Conservation (phyloP, 306 rosid genomes). For the Aeschynomene evenia region DNA sequence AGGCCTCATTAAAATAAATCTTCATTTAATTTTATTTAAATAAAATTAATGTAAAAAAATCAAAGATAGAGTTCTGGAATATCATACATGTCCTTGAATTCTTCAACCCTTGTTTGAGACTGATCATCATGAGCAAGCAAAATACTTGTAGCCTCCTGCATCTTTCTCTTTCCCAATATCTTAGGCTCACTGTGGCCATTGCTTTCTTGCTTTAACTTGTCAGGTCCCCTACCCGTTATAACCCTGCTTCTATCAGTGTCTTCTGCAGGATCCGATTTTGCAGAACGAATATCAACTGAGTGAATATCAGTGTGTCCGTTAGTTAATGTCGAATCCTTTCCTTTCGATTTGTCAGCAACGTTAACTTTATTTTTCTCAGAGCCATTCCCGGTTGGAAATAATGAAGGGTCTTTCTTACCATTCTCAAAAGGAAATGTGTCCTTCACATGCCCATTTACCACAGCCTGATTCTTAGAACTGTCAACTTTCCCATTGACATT, state of each 20-base stretch:
- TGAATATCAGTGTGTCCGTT: constrained; percentile 41
- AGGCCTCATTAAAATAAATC: constrained; percentile 5
- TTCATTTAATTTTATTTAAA: constrained; percentile 6
- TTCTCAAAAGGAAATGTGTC: constrained; percentile 45
- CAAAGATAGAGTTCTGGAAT: constrained; percentile 10
- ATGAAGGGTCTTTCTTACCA: constrained; percentile 46
- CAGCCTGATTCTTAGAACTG: constrained; percentile 38
- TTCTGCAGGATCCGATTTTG: constrained; percentile 40
- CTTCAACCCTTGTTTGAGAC: constrained; percentile 61
- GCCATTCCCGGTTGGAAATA: constrained; percentile 44
- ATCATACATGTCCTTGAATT: constrained; percentile 70
- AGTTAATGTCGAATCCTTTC: constrained; percentile 34
- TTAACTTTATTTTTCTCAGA: constrained; percentile 39
- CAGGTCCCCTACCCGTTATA: constrained; percentile 34
- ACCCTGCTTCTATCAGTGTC: constrained; percentile 39
- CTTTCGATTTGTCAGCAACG: constrained; percentile 28
- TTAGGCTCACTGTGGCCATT: constrained; percentile 34
- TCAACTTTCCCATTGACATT: constrained; percentile 61
- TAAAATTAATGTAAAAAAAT: neutral
- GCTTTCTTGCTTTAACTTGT: constrained; percentile 43
- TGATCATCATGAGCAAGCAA: constrained; percentile 64
- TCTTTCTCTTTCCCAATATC: constrained; percentile 59
- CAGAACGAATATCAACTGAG: constrained; percentile 31
- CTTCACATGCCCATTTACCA: constrained; percentile 53
- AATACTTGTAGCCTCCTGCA: constrained; percentile 39